A percentile compares a stretch with the other conserved stretches of the same genome.
Conservation (phyloP, 2,329 filamentous ascomycete species). For the Polytolypa hystricis region DNA sequence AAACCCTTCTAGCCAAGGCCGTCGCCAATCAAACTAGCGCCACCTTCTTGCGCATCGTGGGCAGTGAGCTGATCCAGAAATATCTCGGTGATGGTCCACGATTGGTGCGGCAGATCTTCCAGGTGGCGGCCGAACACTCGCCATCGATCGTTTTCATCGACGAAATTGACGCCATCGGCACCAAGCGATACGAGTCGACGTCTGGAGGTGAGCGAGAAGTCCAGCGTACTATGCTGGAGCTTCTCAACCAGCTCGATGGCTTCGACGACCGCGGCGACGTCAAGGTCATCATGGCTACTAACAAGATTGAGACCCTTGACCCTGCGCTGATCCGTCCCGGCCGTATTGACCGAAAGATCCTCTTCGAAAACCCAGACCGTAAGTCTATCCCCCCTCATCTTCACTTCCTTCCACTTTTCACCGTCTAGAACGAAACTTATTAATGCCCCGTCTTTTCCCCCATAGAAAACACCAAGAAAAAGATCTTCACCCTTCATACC, state of each 20-base stretch:
- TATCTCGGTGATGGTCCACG: slow-evolving; percentile 94
- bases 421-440: slow-evolving; percentile 3
- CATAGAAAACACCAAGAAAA: slow-evolving; percentile 75
- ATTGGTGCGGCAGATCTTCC: slow-evolving; percentile 80
- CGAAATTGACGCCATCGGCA: slow-evolving; percentile 97
- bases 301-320: slow-evolving; percentile 98
- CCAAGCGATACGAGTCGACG: slow-evolving; percentile 95
- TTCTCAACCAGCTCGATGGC: slow-evolving; percentile 95
- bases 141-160: slow-evolving; percentile 98
- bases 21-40: slow-evolving; percentile 98
- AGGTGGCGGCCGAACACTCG: slow-evolving; percentile 89
- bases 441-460: slow-evolving; percentile 13
- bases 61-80: slow-evolving; percentile 95
- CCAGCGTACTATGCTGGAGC: slow-evolving; percentile 95
- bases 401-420: neutral
- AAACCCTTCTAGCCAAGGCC: slow-evolving; percentile 89
- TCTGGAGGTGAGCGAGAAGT: slow-evolving; percentile 96
- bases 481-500: slow-evolving; percentile 97
- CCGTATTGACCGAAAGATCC: slow-evolving; percentile 96
- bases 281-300: slow-evolving; percentile 99
- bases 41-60: slow-evolving; percentile 93
- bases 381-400: slow-evolving; percentile 22
- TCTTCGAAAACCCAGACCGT: slow-evolving; percentile 63
- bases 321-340: slow-evolving; percentile 92
- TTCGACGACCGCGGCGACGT: slow-evolving; percentile 98